These are phyloP conservation scores for Thielaviopsis ethacetica DNA, from an alignment of 2,329 filamentous ascomycete genomes.

Conservation along the genomic window DNA sequence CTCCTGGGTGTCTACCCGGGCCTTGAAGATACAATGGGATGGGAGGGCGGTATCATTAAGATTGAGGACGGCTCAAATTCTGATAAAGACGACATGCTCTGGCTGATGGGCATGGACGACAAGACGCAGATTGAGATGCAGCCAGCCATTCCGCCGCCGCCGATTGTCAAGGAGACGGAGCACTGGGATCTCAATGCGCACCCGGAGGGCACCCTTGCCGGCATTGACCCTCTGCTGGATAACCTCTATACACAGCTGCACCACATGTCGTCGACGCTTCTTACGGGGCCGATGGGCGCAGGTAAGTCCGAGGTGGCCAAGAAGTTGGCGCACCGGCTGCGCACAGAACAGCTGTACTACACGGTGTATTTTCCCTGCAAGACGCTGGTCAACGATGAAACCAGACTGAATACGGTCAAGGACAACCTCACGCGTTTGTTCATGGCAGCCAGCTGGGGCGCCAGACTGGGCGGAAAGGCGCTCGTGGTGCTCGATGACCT, in stretches of 20 bases:
- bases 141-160: constrained; percentile 49
- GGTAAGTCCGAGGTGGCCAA: constrained; percentile 76
- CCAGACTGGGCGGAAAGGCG: constrained; percentile 66
- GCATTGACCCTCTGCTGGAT: constrained; percentile 61
- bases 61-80: constrained; percentile 39
- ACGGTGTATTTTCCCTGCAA: constrained; percentile 75
- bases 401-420: constrained; percentile 74
- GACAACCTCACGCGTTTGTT: constrained; percentile 74
- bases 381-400: constrained; percentile 81
- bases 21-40: constrained; percentile 40
- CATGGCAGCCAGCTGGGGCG: constrained; percentile 80
- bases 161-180: constrained; percentile 31
- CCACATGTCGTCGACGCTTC: constrained; percentile 73
- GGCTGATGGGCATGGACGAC: constrained; percentile 64
- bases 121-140: constrained; percentile 64
- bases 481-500: constrained; percentile 84
- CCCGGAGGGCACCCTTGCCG: constrained; percentile 50
- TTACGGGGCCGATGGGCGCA: constrained; percentile 78
- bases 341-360: constrained; percentile 59
- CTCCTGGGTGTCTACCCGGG: constrained; percentile 45
- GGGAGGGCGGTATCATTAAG: constrained; percentile 71
- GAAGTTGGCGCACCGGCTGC: constrained; percentile 56
- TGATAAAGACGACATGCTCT: constrained; percentile 38
- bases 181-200: constrained; percentile 39
- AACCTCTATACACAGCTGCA: constrained; percentile 61